Evolutionary conservation across 495 filamentous ascomycete genomes (phyloP).

Genomic region (Darksidea phi): DNA sequence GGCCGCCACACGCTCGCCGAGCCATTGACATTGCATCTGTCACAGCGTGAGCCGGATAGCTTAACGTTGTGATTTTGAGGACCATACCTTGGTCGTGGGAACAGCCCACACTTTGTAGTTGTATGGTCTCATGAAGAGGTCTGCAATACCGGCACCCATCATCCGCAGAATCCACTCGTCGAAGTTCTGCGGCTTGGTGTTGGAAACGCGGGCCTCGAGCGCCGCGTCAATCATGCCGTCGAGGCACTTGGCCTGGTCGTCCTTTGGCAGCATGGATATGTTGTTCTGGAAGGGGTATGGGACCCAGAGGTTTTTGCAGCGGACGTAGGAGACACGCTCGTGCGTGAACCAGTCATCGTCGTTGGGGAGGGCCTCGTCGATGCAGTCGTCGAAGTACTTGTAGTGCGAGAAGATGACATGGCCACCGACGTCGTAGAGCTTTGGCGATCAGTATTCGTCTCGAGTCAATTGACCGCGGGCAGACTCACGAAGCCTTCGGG

Average conservation of each 20-base stretch:
- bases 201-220: conserved; percentile 77
- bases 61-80: not conserved
- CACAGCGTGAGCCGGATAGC: conserved; percentile 6
- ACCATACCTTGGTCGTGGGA: conserved; percentile 87
- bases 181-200: conserved; percentile 90
- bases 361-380: conserved; percentile 92
- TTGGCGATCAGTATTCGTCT: conserved; percentile 15
- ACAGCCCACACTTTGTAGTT: conserved; percentile 99
- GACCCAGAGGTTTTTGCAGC: conserved; percentile 93
- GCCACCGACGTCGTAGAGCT: conserved; percentile 99
- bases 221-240: conserved; percentile 97
- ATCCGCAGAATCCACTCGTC: conserved; percentile 97
- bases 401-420: conserved; percentile 99
- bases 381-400: conserved; percentile 99
- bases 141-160: conserved; percentile 85
- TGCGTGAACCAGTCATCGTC: conserved; percentile 95
- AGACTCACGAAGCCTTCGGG: conserved; percentile 93
- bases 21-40: conserved; percentile 99
- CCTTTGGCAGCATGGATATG: conserved; percentile 96
- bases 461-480: conserved; percentile 13
- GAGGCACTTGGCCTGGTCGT: conserved; percentile 92
- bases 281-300: conserved; percentile 99
- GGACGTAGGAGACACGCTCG: conserved; percentile 98
- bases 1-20: conserved; percentile 96
- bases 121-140: conserved; percentile 99